Evolutionary conservation across 2,329 filamentous ascomycete species (phyloP).

Genomic region (Domatiomyces globalis): DNA sequence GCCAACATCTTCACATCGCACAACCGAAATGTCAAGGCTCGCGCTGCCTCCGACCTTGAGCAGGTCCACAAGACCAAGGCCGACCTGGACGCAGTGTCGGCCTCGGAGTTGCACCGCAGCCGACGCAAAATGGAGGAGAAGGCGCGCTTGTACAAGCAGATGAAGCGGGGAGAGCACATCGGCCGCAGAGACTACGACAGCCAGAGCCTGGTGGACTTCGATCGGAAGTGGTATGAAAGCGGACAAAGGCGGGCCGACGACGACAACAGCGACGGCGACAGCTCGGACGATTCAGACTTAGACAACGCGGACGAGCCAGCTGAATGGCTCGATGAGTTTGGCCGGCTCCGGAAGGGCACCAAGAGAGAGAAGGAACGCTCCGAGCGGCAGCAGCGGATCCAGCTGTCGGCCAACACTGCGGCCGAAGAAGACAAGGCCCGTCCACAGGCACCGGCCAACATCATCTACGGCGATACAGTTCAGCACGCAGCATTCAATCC

Average conservation of each 20-base stretch:
- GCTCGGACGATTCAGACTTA: constrained; percentile 25
- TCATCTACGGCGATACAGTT: constrained; percentile 77
- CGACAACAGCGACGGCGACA: constrained; percentile 24
- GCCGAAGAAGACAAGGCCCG: constrained; percentile 50
- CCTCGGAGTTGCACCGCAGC: constrained; percentile 47
- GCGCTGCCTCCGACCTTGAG: constrained; percentile 46
- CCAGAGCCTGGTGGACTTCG: constrained; percentile 70
- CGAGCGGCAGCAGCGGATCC: constrained; percentile 41
- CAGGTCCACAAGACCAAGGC: constrained; percentile 47
- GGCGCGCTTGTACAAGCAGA: constrained; percentile 68
- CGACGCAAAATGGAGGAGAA: constrained; percentile 82
- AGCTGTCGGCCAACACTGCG: constrained; percentile 33
- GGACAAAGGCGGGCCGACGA: constrained; percentile 15
- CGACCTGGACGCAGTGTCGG: constrained; percentile 48
- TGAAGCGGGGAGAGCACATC: constrained; percentile 82
- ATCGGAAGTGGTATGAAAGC: constrained; percentile 80
- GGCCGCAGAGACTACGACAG: constrained; percentile 22
- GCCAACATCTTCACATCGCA: constrained; percentile 55
- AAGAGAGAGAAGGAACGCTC: constrained; percentile 52
- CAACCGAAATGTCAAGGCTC: constrained; percentile 48
- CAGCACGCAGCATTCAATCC: constrained; percentile 74
- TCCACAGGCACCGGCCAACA: constrained; percentile 44
- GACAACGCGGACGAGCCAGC: constrained; percentile 47
- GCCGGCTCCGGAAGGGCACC: constrained; percentile 62
- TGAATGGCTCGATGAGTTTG: constrained; percentile 85